Conservation (phyloP, 2,329 filamentous ascomycete genomes). For the Claviceps africana region DNA sequence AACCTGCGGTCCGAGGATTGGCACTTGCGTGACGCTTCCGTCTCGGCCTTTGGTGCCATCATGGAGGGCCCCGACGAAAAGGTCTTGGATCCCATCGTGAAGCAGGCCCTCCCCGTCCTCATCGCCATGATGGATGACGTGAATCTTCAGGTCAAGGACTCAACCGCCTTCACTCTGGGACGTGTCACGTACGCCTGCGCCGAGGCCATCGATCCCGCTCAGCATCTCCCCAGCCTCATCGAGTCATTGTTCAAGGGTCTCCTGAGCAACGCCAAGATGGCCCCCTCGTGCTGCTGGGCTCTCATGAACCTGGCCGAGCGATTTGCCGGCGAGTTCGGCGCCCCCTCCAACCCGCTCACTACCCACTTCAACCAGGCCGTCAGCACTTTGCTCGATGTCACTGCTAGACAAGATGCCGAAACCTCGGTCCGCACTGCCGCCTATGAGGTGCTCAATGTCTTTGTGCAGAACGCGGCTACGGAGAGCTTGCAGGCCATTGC, state of each 20-base stretch:
- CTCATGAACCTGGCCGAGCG: conserved; percentile 96
- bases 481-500: conserved; percentile 74
- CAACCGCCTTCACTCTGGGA: conserved; percentile 86
- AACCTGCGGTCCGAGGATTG: conserved; percentile 86
- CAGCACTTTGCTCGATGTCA: conserved; percentile 70
- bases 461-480: conserved; percentile 78
- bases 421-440: conserved; percentile 85
- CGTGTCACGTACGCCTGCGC: conserved; percentile 91
- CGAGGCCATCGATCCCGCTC: conserved; percentile 72
- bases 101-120: conserved; percentile 83
- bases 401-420: conserved; percentile 68
- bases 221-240: conserved; percentile 75
- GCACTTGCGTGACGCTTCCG: conserved; percentile 88
- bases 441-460: conserved; percentile 92
- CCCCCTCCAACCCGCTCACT: conserved; percentile 66
- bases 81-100: conserved; percentile 83
- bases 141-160: conserved; percentile 84
- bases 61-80: conserved; percentile 97
- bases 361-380: conserved; percentile 90
- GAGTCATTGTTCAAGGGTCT: conserved; percentile 80
- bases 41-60: conserved; percentile 93
- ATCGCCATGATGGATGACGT: conserved; percentile 86
- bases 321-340: conserved; percentile 76
- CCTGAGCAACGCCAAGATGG: conserved; percentile 89
- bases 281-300: conserved; percentile 95